Base-by-base conservation (phyloP, 257 asterid genomes). In the Thymus quinquecostatus region DNA sequence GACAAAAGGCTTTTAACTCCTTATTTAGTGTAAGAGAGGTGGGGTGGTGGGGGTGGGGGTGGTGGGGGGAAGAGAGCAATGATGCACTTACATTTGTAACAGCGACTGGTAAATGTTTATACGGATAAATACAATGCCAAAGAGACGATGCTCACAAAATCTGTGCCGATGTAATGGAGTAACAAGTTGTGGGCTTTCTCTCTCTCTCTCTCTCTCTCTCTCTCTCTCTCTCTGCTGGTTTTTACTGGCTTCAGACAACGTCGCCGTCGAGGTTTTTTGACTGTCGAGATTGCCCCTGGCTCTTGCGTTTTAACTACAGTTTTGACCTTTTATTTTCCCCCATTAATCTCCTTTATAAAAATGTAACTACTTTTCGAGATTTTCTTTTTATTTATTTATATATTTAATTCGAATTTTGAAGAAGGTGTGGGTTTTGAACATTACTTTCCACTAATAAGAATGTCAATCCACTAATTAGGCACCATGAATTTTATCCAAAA, bases 71-170 rank as follows among this genome's bases (percentile, higher is more conserved):
- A 21, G 21, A 47, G 76, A 66, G 84, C 80, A 81, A 81, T 81
- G 77, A 76, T 80, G 75, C 84, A 75, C 86, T 81, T 81, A 84
- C 82, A 79, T 76, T 84, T 76, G 82, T 76, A 81, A 74, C 74
- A 76, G 82, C 72, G 85, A 83, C 82, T 44, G 70, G 70, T 79
- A 34, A 68, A 76, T 44, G 79, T 66, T 68, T 73, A 44, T 64
- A 44, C 75, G 55, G 56, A 68, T 67, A 82, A 70, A 55, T 54
- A 65, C 66, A 72, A 73, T 55, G 47, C 57, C 65, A 70, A 44
- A 49, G 72, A 74, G 71, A 64, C 49, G 72, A 66, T 65, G 38
- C 47, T 70, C 72, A 66, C 74, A 68, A 76, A 79, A 81, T 83
- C 79, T 77, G 84, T 73, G 84, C 84, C 64, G 81, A 56, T 47